Evolutionary conservation across 805 yeast genomes (phyloP).

Genomic region (Ogataea nitratoaversa): DNA sequence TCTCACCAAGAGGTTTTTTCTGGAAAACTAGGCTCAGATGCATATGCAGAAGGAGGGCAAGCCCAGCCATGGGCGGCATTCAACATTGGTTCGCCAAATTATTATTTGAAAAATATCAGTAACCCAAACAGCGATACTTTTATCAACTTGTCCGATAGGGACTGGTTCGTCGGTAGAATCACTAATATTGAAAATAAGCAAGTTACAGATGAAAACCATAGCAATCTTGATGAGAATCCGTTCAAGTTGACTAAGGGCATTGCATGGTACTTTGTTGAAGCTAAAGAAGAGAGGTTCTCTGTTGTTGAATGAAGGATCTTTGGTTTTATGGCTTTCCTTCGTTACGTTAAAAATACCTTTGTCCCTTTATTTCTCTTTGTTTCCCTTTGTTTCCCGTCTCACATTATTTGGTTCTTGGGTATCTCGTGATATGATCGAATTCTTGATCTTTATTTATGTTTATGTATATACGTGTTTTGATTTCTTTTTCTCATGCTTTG

Average conservation of each 20-base stretch:
- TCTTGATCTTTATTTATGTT: too few relatives aligned
- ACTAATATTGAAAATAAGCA: slow-evolving; percentile 48
- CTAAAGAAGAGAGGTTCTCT: slow-evolving; percentile 35
- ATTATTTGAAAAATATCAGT: slow-evolving; percentile 51
- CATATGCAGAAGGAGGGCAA: slow-evolving; percentile 3
- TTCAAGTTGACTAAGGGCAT: slow-evolving; percentile 59
- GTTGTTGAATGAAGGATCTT: neutral
- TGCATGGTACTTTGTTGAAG: slow-evolving; percentile 61
- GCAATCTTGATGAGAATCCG: slow-evolving; percentile 49
- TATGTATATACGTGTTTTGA: too few relatives aligned
- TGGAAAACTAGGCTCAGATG: neutral
- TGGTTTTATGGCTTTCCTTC: too few relatives aligned
- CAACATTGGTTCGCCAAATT: slow-evolving; percentile 84
- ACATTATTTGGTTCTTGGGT: too few relatives aligned
- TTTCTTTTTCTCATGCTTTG: too few relatives aligned
- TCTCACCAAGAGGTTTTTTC: slow-evolving; percentile 1
- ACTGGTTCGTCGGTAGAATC: slow-evolving; percentile 81
- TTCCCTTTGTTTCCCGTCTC: too few relatives aligned
- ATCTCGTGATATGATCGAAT: too few relatives aligned
- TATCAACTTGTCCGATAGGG: slow-evolving; percentile 41
- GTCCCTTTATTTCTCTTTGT: too few relatives aligned
- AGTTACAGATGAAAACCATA: slow-evolving; percentile 43
- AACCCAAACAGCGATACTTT: slow-evolving; percentile 9
- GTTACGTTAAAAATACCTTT: too few relatives aligned
- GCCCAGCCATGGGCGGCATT: slow-evolving; percentile 88